Percentiles rank a stretch among this genome's conserved stretches.
These are phyloP conservation scores for Irpex sp. DNA, from an alignment of 1,284 basidiomycete genomes.

Conservation along the genomic window DNA sequence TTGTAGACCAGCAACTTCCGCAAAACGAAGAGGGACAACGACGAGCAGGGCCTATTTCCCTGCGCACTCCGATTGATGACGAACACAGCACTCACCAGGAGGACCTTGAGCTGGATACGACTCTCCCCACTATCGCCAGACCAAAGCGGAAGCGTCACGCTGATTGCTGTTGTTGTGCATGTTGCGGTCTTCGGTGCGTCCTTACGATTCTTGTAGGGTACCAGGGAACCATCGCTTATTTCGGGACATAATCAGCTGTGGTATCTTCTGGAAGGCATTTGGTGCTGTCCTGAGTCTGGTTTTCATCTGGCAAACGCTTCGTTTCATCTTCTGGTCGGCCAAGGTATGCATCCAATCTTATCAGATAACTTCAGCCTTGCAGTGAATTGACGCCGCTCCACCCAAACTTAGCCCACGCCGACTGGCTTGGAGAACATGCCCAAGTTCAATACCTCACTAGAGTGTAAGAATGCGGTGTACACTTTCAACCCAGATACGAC, in stretches of 20 bases:
- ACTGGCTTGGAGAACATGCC: conserved; percentile 54
- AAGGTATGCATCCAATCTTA: conserved; percentile 32
- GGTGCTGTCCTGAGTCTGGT: conserved; percentile 43
- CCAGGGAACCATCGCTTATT: not conserved
- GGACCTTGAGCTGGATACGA: conserved; percentile 33
- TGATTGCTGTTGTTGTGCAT: conserved; percentile 43
- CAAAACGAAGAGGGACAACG: conserved; percentile 36
- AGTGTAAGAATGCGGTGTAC: conserved; percentile 40
- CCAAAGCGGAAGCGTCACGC: conserved; percentile 29
- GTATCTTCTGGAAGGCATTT: conserved; percentile 52
- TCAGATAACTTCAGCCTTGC: not conserved
- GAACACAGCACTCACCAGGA: conserved; percentile 18
- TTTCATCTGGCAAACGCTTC: conserved; percentile 40
- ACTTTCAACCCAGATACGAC: conserved; percentile 40
- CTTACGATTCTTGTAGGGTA: not conserved
- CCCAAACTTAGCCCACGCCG: conserved; percentile 35
- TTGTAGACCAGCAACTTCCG: conserved; percentile 38
- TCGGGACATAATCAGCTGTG: conserved; percentile 34
- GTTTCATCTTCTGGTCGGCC: conserved; percentile 43
- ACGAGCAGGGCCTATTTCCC: conserved; percentile 28
- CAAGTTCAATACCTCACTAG: conserved; percentile 47
- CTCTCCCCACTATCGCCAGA: conserved; percentile 24
- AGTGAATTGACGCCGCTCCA: not conserved
- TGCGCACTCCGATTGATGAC: conserved; percentile 30
- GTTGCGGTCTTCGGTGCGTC: conserved; percentile 50